Base-by-base conservation (phyloP, 352 stramenopile species). In the Nothophytophthora sp. region DNA sequence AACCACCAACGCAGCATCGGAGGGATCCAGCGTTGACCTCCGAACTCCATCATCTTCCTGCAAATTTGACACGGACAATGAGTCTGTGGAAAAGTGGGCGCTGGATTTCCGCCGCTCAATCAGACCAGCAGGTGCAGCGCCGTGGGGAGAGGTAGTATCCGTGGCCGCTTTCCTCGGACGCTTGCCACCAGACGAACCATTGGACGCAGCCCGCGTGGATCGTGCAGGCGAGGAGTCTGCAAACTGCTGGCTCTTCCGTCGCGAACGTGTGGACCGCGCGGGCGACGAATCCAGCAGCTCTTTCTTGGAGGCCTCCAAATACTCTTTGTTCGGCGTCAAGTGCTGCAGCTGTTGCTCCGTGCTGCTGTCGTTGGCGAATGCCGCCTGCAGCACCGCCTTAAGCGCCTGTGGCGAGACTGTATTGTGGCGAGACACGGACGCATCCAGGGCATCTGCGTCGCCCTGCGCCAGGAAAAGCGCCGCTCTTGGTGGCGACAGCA, bases 11-110 rank as follows among this genome's bases (percentile, higher is more conserved):
- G 65, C 62, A 0, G 64, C 76, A 29, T 83, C 78, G 0, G 48
- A 64, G 5, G 72, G 63, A 49, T 88, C 78, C 18, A 92, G 41
- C 19, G 78, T 92, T 25, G 65, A n/a, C 8, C 78, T 68, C 11
- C 67, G 68, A 29, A 22, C 16, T 13, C 42, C 41, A 5, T 64
- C 54, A 16, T 58, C 38, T 22, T 72, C 55, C 23, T 85, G 33
- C 25, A 88, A 56, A 44, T 58, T 82, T 4, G 67, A 58, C 9
- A 71, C 73, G 33, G 83, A 82, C 62, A 84, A 71, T 7, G 49
- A 57, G 38, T 76, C 67, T 16, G 73, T 80, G 44, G n/a, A n/a
- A n/a, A 84, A 86, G 57, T 69, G 81, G 51, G 85, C 76, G 22
- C 55, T 73, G 1, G 43, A 41, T 12, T 48, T 50, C n/a, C n/a